Evolutionary conservation across 495 filamentous ascomycete species (phyloP).

Genomic region (Penicillium pancosmium): DNA sequence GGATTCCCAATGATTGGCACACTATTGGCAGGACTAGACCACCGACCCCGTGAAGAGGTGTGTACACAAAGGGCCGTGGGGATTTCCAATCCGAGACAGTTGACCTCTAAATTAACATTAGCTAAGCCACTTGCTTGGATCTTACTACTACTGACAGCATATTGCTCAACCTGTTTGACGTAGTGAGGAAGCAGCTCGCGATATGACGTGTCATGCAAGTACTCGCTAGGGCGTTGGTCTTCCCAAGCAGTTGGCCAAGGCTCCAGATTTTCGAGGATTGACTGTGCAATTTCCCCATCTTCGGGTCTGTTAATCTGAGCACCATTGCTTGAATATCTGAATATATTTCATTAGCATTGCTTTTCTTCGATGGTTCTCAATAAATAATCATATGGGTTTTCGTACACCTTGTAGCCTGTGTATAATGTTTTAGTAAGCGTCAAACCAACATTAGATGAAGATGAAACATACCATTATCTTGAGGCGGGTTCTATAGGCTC

Average conservation of each 20-base stretch:
- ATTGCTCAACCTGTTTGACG: slow-evolving; percentile 41
- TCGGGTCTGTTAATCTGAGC: slow-evolving; percentile 71
- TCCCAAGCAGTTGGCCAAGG: slow-evolving; percentile 58
- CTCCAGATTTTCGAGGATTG: slow-evolving; percentile 60
- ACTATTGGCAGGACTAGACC: slow-evolving; percentile 49
- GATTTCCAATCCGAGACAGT: slow-evolving; percentile 34
- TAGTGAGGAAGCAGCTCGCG: slow-evolving; percentile 47
- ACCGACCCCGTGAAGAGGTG: slow-evolving; percentile 72
- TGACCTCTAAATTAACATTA: slow-evolving; percentile 32
- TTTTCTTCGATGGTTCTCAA: not conserved
- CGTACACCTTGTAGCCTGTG: slow-evolving; percentile 67
- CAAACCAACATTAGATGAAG: not conserved
- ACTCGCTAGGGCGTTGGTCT: slow-evolving; percentile 41
- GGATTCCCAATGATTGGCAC: slow-evolving; percentile 48
- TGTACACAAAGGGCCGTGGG: slow-evolving; percentile 61
- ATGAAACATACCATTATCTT: slow-evolving; percentile 60
- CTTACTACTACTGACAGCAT: slow-evolving; percentile 33
- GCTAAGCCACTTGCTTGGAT: not conserved
- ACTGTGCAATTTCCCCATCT: slow-evolving; percentile 61
- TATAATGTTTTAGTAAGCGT: slow-evolving; percentile 6
- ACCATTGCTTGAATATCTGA: slow-evolving; percentile 65
- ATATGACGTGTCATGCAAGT: slow-evolving; percentile 46
- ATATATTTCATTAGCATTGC: not conserved
- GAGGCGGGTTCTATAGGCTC: slow-evolving; percentile 57
- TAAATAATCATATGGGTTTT: not conserved